phyloP scores from a whole-genome alignment of 1,284 basidiomycete genomes.

The Jaminaea rosea region DNA sequence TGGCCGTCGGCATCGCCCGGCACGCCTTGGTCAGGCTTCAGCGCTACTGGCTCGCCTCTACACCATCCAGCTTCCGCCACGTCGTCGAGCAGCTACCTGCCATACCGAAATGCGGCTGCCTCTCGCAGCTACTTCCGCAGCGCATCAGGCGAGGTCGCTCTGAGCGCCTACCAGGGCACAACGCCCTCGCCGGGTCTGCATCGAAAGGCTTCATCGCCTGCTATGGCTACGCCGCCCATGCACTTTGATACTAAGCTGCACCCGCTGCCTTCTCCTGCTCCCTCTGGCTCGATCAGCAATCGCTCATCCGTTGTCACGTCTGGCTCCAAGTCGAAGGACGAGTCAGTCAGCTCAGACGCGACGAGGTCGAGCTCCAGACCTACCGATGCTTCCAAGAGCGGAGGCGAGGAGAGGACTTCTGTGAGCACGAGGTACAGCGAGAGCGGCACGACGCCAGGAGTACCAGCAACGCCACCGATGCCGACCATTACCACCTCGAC shows the following conservation, averaged over 20 bases:
- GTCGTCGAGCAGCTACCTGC: constrained; percentile 7
- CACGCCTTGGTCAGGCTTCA: constrained; percentile 15
- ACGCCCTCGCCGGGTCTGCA: not conserved
- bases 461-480: no score
- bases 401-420: no score
- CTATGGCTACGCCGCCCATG: not conserved
- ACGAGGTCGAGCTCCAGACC: no score
- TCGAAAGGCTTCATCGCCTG: no score
- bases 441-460: no score
- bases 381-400: no score
- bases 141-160: no score
- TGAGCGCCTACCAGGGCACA: not conserved
- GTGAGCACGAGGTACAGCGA: no score
- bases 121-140: not conserved
- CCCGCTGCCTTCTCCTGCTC: not conserved
- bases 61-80: constrained; percentile 18
- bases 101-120: not conserved
- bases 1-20: constrained; percentile 7
- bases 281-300: constrained; percentile 14
- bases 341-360: no score
- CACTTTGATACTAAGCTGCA: not conserved
- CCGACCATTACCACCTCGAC: no score
- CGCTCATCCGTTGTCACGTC: constrained; percentile 33
- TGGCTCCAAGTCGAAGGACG: not conserved
- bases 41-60: constrained; percentile 13